Percentiles rank a stretch among this genome's conserved stretches.
Conservation (phyloP, 495 filamentous ascomycete genomes). For the Hapsidospora chrysogenum region DNA sequence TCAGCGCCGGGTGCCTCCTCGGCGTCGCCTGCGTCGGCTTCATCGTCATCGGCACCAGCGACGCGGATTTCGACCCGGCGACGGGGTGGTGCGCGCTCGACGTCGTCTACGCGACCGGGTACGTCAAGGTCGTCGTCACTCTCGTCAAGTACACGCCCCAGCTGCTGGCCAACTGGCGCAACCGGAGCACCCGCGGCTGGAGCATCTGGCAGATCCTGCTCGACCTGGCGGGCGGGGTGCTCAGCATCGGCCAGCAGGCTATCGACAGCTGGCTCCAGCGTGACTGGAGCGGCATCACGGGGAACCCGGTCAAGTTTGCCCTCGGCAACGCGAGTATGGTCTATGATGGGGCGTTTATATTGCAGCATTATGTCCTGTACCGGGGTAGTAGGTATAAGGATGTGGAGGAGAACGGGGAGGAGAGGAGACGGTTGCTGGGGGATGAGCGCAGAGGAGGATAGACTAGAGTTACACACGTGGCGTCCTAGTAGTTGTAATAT, state of each 20-base stretch:
- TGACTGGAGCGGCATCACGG: conserved; percentile 79
- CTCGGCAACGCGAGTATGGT: conserved; percentile 67
- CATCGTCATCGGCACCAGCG: conserved; percentile 38
- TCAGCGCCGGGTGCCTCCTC: conserved; percentile 48
- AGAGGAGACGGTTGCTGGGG: not conserved
- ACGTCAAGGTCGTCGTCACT: conserved; percentile 78
- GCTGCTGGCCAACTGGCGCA: conserved; percentile 62
- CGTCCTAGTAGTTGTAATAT: no score
- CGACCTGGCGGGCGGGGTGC: conserved; percentile 61
- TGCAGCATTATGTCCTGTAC: conserved; percentile 78
- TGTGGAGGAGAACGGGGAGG: not conserved
- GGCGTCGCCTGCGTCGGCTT: conserved; percentile 37
- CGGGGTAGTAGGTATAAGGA: conserved; percentile 11
- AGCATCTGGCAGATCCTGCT: conserved; percentile 72
- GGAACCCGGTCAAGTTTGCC: conserved; percentile 82
- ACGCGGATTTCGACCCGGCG: conserved; percentile 18
- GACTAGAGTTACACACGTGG: no score
- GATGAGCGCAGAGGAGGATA: no score
- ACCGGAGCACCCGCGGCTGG: conserved; percentile 76
- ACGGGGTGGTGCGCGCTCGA: conserved; percentile 28
- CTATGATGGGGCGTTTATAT: conserved; percentile 76
- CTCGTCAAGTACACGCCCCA: conserved; percentile 89
- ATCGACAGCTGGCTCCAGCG: conserved; percentile 71
- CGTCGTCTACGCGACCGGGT: conserved; percentile 59
- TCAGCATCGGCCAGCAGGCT: conserved; percentile 69